Conservation (phyloP, 192 early-diverging fungal genomes). For the Coemansia sp. region DNA sequence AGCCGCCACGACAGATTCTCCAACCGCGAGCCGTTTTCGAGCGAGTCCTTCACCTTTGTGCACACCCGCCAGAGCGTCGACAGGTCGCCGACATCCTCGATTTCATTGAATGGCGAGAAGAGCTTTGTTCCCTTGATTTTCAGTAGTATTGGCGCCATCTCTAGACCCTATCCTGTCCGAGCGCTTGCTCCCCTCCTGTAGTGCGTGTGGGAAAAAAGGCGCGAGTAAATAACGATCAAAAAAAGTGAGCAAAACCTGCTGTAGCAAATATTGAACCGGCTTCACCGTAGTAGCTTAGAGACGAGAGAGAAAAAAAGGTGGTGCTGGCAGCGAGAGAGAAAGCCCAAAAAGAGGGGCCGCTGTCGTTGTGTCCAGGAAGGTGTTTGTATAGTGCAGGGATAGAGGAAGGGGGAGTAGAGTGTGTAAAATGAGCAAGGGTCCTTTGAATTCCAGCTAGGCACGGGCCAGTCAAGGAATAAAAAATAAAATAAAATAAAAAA, state of each 20-base stretch:
- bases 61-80: conserved; percentile 80
- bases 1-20: conserved; percentile 87
- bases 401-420: neutral
- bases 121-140: conserved; percentile 75
- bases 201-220: neutral
- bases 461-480: conserved; percentile 1
- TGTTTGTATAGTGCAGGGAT: neutral
- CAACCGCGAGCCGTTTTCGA: conserved; percentile 78
- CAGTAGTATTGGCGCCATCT: conserved; percentile 69
- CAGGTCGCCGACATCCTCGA: conserved; percentile 75
- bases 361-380: neutral
- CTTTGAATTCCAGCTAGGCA: conserved; percentile 8
- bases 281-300: neutral
- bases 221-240: neutral
- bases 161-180: conserved; percentile 7
- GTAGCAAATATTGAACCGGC: neutral
- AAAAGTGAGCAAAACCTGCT: neutral
- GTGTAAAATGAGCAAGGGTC: neutral
- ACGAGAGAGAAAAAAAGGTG: neutral
- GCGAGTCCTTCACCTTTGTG: conserved; percentile 81
- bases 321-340: neutral
- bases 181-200: neutral
- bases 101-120: conserved; percentile 71
- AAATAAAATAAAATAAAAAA: too few species aligned
- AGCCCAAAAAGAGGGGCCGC: neutral